A percentile compares a stretch with the other conserved stretches of the same genome.
phyloP scores from a whole-genome alignment of 495 filamentous ascomycete genomes.

The Clavariopsis aquatica region DNA sequence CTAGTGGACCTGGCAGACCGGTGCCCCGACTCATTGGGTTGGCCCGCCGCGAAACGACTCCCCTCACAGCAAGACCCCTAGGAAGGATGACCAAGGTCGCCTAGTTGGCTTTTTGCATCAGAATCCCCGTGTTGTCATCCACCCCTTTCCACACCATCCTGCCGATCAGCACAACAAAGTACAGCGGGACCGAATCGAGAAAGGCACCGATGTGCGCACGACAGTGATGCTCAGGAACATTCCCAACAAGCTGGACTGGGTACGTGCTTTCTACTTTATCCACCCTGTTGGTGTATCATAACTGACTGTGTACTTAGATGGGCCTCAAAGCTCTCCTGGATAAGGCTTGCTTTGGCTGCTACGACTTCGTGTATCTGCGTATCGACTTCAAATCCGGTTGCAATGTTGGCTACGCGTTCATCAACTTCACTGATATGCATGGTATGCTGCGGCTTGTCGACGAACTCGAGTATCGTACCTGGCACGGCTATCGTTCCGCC shows the following conservation, averaged over 20 bases:
- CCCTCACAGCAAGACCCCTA: background rate
- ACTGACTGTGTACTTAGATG: conserved; percentile 43
- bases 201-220: conserved; percentile 35
- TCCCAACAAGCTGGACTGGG: conserved; percentile 84
- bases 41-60: background rate
- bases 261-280: conserved; percentile 41
- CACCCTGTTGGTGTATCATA: background rate
- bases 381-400: conserved; percentile 57
- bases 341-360: conserved; percentile 73
- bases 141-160: conserved; percentile 4
- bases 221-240: conserved; percentile 92
- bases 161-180: conserved; percentile 29
- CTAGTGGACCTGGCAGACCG: background rate
- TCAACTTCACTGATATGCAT: conserved; percentile 86
- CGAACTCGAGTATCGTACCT: conserved; percentile 50
- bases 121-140: background rate
- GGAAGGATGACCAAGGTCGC: conserved; percentile 10
- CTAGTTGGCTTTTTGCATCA: conserved; percentile 3
- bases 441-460: conserved; percentile 34
- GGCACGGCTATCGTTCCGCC: conserved; percentile 57
- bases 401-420: conserved; percentile 97
- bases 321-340: conserved; percentile 80
- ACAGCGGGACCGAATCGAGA: conserved; percentile 10
- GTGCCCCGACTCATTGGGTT: background rate
- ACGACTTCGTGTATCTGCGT: conserved; percentile 93